Conservation (phyloP, 139 green algal species). For the Chlamydomonas sphaeroides region DNA sequence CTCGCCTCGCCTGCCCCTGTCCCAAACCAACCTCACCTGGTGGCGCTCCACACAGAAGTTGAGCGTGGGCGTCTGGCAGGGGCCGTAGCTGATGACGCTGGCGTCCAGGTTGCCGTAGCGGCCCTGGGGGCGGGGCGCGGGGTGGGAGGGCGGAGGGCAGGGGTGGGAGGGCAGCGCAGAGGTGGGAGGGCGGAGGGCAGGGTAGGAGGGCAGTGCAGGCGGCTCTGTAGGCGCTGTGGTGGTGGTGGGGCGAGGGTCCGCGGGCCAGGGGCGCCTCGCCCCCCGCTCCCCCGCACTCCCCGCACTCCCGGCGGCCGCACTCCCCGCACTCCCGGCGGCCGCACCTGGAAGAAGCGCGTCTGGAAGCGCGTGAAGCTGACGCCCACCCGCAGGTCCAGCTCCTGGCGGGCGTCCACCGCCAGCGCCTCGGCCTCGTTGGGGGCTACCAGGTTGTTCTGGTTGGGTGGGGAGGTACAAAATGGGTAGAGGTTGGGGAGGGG, state of each 20-base stretch:
- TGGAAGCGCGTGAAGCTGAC: slow-evolving; percentile 91
- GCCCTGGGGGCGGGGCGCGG: slow-evolving; percentile 45
- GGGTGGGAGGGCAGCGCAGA: no score
- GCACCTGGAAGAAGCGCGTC: slow-evolving; percentile 81
- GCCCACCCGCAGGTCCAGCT: slow-evolving; percentile 80
- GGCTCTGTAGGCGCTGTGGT: not conserved
- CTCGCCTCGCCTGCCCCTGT: not conserved
- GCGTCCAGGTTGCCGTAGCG: slow-evolving; percentile 93
- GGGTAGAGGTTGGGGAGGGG: not conserved
- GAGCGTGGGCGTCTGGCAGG: slow-evolving; percentile 92
- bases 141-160: no score
- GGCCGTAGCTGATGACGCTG: slow-evolving; percentile 85
- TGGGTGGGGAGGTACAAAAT: not conserved
- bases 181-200: no score
- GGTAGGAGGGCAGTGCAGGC: no score
- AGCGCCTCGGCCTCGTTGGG: slow-evolving; percentile 84
- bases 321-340: not conserved
- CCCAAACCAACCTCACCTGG: slow-evolving; percentile 47
- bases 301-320: not conserved
- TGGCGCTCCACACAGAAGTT: slow-evolving; percentile 85
- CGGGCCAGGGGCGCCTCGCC: no score
- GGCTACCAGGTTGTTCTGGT: slow-evolving; percentile 67
- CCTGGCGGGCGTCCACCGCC: slow-evolving; percentile 87
- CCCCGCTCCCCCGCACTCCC: not conserved
- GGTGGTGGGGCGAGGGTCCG: no score